Base-by-base conservation (phyloP, 768 basidiomycete species). In the Russula vinacea region DNA sequence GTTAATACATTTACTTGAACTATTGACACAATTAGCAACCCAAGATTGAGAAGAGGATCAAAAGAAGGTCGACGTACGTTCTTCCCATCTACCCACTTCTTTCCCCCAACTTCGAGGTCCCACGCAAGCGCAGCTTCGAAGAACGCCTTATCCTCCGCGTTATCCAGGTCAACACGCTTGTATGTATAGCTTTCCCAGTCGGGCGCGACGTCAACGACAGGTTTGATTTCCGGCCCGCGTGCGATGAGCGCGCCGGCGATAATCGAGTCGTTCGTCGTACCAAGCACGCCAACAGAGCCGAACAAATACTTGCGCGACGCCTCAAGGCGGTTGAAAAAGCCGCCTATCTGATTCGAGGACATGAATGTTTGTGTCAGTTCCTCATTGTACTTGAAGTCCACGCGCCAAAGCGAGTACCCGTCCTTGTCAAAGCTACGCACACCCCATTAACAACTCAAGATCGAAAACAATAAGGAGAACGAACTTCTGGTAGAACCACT, bases 301-400 rank as follows among this genome's bases (percentile, higher is more conserved):
- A 98, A 97, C 68, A 95, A 83, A 81, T 97, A 96, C 77, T 97
- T 96, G 77, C 96, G 89, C 26, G 94, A 94, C 11, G 86, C 97
- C 79, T 98, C 97, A 10, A 99, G 86, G 62, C 97, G 92, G 83
- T 95, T 92, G 85, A 95, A 98, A 87, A 96, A 94, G 19, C 96
- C 96, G 64, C 85, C 85, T 72, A 97, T 85, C 76, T 90, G 91
- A 83, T 98, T 98, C 66, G 86, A 84, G 64, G 92, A 94, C 94
- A 93, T 98, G 84, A 92, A 98, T 58, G 83, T 84, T 76, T 87
- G 85, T 24, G 94, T 94, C 67, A 98, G 86, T 77, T 97, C 95
- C 24, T 87, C 81, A 78, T 91, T 91, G 86, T 96, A 98, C 81
- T 96, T 97, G 88, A 92, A 99, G 80, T 93, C 91, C 60, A 94